Evolutionary conservation across 371 early-diverging fungal species (phyloP).

Genomic region (Mortierella sp.): DNA sequence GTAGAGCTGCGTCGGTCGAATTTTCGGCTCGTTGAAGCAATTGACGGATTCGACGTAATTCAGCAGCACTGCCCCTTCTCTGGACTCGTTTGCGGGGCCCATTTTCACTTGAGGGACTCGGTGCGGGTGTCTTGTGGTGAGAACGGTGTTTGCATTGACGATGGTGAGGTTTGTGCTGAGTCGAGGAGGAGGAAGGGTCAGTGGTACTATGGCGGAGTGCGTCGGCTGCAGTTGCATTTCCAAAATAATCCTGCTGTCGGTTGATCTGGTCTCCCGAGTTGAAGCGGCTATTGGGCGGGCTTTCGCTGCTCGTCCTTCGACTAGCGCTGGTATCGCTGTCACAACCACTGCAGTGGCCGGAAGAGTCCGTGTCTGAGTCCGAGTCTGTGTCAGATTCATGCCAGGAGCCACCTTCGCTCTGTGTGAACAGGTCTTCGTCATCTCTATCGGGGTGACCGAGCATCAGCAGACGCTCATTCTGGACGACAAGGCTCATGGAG

Average conservation of each 20-base stretch:
- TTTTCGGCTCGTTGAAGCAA: slow-evolving; percentile 47
- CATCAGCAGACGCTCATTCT: slow-evolving; percentile 50
- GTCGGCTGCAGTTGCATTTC: slow-evolving; percentile 18
- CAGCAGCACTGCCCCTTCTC: slow-evolving; percentile 38
- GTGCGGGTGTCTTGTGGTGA: slow-evolving; percentile 8
- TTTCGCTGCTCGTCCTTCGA: not conserved
- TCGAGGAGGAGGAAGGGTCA: not conserved
- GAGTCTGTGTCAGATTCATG: too few relatives aligned
- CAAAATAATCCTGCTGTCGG: slow-evolving; percentile 30
- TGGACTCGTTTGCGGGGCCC: slow-evolving; percentile 13
- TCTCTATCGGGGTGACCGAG: slow-evolving; percentile 48
- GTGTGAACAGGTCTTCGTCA: slow-evolving; percentile 38
- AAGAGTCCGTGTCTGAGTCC: not conserved
- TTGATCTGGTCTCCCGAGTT: slow-evolving; percentile 5
- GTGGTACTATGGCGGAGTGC: not conserved
- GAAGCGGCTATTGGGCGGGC: slow-evolving; percentile 1
- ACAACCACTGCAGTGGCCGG: not conserved
- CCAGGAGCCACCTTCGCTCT: slow-evolving; percentile 30
- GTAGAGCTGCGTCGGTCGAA: slow-evolving; percentile 37
- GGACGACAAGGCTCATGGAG: slow-evolving; percentile 50
- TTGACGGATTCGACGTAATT: slow-evolving; percentile 43
- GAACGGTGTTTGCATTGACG: slow-evolving; percentile 4
- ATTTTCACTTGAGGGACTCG: slow-evolving; percentile 34
- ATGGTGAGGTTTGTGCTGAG: not conserved
- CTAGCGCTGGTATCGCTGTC: slow-evolving; percentile 5